Base-by-base conservation (phyloP, 257 asterid genomes). In the Thymus mandschuricus region DNA sequence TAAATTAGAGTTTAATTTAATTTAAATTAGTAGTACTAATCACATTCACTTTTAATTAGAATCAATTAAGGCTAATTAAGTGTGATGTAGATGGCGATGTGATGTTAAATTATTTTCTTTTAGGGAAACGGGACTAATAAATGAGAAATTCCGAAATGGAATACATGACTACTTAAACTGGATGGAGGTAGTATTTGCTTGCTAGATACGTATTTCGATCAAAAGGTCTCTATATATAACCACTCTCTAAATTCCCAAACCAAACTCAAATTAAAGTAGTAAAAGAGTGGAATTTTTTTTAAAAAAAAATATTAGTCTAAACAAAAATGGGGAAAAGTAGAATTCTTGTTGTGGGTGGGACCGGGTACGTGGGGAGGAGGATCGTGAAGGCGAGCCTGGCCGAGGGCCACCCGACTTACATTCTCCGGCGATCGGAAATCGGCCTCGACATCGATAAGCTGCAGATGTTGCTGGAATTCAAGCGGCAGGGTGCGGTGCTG, bases 341-440 rank as follows among this genome's bases (percentile, higher is more conserved):
- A 70, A 81, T 92, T 74, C 94, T 92, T 13, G 82, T 92, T 2
- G 96, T 92, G 2, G 98, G 98, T 31, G 97, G 95, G 15, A 92
- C 97, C 0, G 97, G 98, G 1, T 92, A 86, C 79, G 57, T 88
- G 2, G 98, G 98, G 0, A 88, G 70, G 80, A 85, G 88, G 68
- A 81, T 86, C 0, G 97, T 92, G 15, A 81, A 64, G 83, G 97
- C 96, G 2, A 85, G 98, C 58, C 79, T 92, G 74, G 92, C 85
- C 33, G 85, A 76, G 72, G 96, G 96, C 56, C 96, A 92, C 80
- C 80, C 66, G 0, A 92, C 98, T 3, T 86, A 80, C 82, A 51
- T 92, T 58, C 92, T 92, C 40, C 86, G 77, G 66, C 77, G 98
- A 4, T 71, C 71, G 73, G 95, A 92, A 68, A 90, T 85, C 2